A percentile compares a stretch with the other conserved stretches of the same genome.
Conservation (phyloP, 2,329 filamentous ascomycete species). For the Ceratocystis papillata region DNA sequence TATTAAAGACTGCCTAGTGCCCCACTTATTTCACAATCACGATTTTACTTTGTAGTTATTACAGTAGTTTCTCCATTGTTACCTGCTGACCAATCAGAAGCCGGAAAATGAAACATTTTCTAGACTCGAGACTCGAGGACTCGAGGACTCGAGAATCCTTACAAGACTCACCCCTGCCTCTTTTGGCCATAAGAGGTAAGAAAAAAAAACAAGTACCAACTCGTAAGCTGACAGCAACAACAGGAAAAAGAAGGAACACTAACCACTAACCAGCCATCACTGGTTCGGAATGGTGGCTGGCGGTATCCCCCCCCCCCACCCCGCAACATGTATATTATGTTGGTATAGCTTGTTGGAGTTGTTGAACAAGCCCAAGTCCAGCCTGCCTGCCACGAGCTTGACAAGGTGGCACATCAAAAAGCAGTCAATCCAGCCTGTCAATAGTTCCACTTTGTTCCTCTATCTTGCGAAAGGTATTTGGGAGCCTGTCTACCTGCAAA, state of each 20-base stretch:
- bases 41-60: neutral
- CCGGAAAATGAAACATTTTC: neutral
- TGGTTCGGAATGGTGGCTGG: neutral
- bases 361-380: neutral
- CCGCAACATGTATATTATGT: neutral
- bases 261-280: neutral
- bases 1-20: neutral
- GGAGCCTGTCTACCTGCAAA: too few relatives aligned
- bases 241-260: conserved; percentile 3
- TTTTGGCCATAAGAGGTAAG: neutral
- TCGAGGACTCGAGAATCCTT: conserved; percentile 1
- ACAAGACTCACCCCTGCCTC: neutral
- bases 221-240: neutral
- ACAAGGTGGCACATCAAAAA: conserved; percentile 1
- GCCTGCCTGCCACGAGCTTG: neutral
- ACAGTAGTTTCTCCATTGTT: neutral
- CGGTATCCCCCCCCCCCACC: neutral
- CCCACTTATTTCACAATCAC: neutral
- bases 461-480: neutral
- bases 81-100: neutral
- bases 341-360: neutral
- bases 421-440: neutral
- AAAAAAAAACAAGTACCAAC: neutral
- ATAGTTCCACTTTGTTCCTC: neutral
- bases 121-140: neutral